Base-by-base conservation (phyloP, 1,139 yeast species). In the Taphrina wiesneri region DNA sequence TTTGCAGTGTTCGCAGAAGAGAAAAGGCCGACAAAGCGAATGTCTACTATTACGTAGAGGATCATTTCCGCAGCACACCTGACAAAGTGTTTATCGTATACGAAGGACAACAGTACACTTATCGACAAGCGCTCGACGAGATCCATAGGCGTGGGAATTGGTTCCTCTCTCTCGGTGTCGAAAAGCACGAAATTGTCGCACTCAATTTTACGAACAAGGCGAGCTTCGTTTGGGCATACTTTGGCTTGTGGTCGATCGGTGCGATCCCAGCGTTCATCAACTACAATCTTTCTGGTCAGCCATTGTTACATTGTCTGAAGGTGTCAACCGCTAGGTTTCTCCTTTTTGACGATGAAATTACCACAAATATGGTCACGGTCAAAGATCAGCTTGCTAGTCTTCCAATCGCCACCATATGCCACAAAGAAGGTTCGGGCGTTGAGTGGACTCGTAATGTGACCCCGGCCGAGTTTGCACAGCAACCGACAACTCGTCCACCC, bases 281-380 rank as follows among this genome's bases (percentile, higher is more conserved):
- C 28, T 54, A 86, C 78, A 92, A 91, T 75, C 82, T 89, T 64
- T 81, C 83, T 65, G 93, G 88, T 56, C 81, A 82, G 68, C 87
- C 96, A 0, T 81, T 92, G 71, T 83, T 86, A 21, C 98, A 93
- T 77, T 90, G 96, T 71, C 79, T 92, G 73, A 84, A 84, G 71
- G 83, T 88, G 39, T 87, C 91, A 26, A 77, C 82, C n/a, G 83
- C 88, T 0, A 73, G 80, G 9, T 85, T 86, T 71, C 83, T 90
- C 1, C 83, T 92, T 67, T 84, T 88, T 65, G 98, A 92, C 73
- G 88, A 87, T 1, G 88, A 83, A 67, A 86, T 91, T 69, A 79
- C 81, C 28, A 79, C 73, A 0, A 82, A 85, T 15, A 86, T 89
- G 41, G 77, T 76, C 49, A 82, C 80, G n/a, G 81, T 88, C 0